Base-by-base conservation (phyloP, 164 flowering plant species). In the Platanus orientalis region DNA sequence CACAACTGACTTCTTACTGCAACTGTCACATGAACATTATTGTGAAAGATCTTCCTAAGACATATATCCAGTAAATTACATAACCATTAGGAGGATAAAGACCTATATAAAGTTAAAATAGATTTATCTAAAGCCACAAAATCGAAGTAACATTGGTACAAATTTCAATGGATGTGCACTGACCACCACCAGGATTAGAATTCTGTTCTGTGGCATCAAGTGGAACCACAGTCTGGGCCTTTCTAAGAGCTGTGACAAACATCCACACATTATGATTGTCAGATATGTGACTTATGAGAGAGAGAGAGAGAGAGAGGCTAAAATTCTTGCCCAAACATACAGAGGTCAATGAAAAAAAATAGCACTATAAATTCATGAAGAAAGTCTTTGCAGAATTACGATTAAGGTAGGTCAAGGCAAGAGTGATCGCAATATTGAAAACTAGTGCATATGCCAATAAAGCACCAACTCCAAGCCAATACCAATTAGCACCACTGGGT, bases 391-490 rank as follows among this genome's bases (percentile, higher is more conserved):
- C 6, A 6, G 21, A 84, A 94, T 75, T 73, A 92, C 98, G 92
- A 47, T 84, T 76, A 26, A 92, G 85, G 68, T 75, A 80, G 44
- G 86, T 58, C 80, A 92, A 61, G 25, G 93, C 89, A 69, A 78
- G 54, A 36, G 86, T 88, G 68, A 85, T 78, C 25, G 81, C 0
- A 59, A 26, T 63, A 67, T 89, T 92, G 80, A 89, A 89, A 58
- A 90, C 57, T 24, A 86, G 0, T 4, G 82, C 60, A 76, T 82
- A 89, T 16, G 53, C 71, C n/a, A 81, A 13, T 39, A 92, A 60
- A 61, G 67, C 89, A 49, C 78, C 81, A 63, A 85, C 79, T n/a
- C 98, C 96, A 56, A 86, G 40, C 98, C 98, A 89, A 68, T 83
- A 92, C 98, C 98, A 92, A 54, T 76, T 40, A 59, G 59, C 80